Evolutionary conservation across 2,329 filamentous ascomycete species (phyloP), one percentile per base, ranked within the genome.

Genomic region (Microsporum ferrugineum): DNA sequence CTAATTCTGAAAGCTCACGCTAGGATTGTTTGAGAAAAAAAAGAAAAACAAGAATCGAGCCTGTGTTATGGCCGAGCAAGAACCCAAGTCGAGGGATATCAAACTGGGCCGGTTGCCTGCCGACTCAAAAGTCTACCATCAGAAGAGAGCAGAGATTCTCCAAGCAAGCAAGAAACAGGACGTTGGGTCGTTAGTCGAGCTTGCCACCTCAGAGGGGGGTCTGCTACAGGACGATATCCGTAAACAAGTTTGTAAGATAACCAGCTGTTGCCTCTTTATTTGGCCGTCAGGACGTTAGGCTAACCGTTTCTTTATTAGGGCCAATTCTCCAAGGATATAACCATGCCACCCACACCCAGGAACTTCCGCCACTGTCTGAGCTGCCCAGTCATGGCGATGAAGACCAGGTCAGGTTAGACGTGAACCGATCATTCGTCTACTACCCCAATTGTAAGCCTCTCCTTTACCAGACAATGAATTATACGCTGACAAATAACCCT

Each of bases 361-460:
- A 68, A 29, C 27, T 7, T 33, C n/a, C 41, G 27, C 49, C 55
- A 23, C 61, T 89, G 87, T 87, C 77, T 64, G 70, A 79, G n/a
- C 77, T 96, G 45, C 83, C 87, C 34, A 80, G 75, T n/a, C 94
- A 99, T 75, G 78, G 77, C 38, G 94, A 99, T 69, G 94, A 99
- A 73, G 85, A 88, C 57, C 94, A 99, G 75, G 91, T 99, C 43
- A 82, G 86, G 69, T 81, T 97, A 56, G 94, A 99, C 71, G 94
- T 99, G 61, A 85, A 96, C 74, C 84, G 94, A 61, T 91, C 94
- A n/a, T 99, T 99, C 75, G 88, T 97, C 63, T 95, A 96, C 77
- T 99, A 99, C 72, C 94, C 94, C 10, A 82, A 83, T 64, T 83
- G 91, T 94, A 79, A 68, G 81, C 66, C 61, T 62, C 38, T 55